phyloP scores from a whole-genome alignment of 108 stramenopile genomes.

The Pinguiococcus pyrenoidosus region DNA sequence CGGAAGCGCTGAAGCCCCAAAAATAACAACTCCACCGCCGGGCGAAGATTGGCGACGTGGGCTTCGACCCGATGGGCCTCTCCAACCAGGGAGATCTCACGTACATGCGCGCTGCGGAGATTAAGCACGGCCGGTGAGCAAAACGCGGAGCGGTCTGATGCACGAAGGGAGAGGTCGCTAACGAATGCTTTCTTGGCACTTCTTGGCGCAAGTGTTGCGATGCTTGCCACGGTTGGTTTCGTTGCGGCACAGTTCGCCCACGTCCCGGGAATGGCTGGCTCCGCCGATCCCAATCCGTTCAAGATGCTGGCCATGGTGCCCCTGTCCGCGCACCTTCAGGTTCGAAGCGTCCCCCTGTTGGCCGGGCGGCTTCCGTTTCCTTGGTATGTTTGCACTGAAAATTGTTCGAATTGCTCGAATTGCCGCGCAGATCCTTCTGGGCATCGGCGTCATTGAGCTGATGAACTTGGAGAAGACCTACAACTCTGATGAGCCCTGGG shows the following conservation, averaged over 20 bases:
- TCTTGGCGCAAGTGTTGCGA: slow-evolving; percentile 24
- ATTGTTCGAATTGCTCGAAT: too few relatives aligned
- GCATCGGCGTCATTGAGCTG: too few relatives aligned
- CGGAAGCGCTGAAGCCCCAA: not conserved
- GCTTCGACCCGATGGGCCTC: slow-evolving; percentile 31
- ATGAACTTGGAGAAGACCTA: too few relatives aligned
- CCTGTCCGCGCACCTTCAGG: too few relatives aligned
- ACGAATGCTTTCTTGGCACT: not conserved
- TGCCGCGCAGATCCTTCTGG: too few relatives aligned
- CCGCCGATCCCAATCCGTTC: too few relatives aligned
- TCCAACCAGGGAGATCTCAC: slow-evolving; percentile 13
- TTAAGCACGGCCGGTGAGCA: slow-evolving; percentile 18
- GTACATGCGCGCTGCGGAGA: slow-evolving; percentile 29
- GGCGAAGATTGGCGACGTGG: slow-evolving; percentile 19
- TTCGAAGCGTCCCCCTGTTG: too few relatives aligned
- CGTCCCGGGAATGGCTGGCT: too few relatives aligned
- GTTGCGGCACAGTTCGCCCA: slow-evolving; percentile 16
- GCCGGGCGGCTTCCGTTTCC: too few relatives aligned
- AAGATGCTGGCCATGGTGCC: too few relatives aligned
- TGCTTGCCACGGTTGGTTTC: slow-evolving; percentile 34
- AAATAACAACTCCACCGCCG: not conserved
- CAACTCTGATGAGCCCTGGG: too few relatives aligned
- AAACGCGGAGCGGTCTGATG: not conserved
- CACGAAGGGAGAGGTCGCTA: not conserved
- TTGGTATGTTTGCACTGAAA: too few relatives aligned